Percentiles rank a stretch among this genome's conserved stretches.
These are phyloP conservation scores for Brassica juncea DNA, from an alignment of 345 rosid genomes.

Conservation along the genomic window DNA sequence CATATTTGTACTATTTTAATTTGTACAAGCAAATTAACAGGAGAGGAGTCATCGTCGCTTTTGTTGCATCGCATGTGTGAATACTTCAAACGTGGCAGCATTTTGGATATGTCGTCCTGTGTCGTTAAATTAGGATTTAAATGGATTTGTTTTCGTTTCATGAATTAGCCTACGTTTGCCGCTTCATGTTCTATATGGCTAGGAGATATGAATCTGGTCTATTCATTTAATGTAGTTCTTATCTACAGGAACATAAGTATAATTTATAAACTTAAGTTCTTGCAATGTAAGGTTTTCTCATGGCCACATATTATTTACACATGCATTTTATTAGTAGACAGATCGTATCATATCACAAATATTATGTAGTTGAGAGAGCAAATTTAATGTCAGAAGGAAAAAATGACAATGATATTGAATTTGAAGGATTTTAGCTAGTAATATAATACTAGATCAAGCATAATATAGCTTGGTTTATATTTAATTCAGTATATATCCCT, in stretches of 20 bases:
- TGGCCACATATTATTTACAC: conserved; percentile 10
- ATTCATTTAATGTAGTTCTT: conserved; percentile 20
- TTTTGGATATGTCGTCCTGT: conserved; percentile 17
- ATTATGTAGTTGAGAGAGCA: not conserved
- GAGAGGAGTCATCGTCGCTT: conserved; percentile 28
- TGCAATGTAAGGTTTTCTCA: conserved; percentile 15
- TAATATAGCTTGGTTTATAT: not conserved
- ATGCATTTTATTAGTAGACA: not conserved
- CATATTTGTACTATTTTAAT: not conserved
- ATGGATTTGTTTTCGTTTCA: conserved; percentile 2
- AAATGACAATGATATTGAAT: not conserved
- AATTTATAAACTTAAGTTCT: not conserved
- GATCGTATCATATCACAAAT: not conserved
- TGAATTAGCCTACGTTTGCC: not conserved
- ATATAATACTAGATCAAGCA: not conserved
- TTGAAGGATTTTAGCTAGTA: not conserved
- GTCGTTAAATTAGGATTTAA: conserved; percentile 9
- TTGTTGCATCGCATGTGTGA: conserved; percentile 32
- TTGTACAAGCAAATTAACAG: not conserved
- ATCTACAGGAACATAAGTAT: conserved; percentile 12
- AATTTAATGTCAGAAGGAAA: not conserved
- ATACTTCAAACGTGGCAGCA: conserved; percentile 24
- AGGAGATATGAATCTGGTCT: conserved; percentile 14
- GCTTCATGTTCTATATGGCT: conserved; percentile 20
- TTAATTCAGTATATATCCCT: not conserved